Percentiles rank a stretch among this genome's conserved stretches.
These are phyloP conservation scores for Dipteronia dyeriana DNA, from an alignment of 345 rosid genomes.

Conservation along the genomic window DNA sequence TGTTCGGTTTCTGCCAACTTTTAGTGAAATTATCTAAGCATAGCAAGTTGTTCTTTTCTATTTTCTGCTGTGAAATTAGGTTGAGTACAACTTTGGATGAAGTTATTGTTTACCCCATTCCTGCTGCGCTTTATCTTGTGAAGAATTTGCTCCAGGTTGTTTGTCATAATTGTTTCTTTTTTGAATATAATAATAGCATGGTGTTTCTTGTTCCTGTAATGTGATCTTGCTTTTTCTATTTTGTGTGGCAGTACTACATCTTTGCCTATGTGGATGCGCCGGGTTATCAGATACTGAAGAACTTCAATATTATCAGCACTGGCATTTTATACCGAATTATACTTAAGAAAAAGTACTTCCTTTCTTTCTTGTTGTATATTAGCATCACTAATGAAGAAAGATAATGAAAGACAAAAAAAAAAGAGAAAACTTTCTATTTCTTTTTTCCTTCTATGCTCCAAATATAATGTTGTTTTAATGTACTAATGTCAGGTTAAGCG, in stretches of 20 bases:
- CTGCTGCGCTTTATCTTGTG: slow-evolving; percentile 89
- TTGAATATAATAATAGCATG: slow-evolving; percentile 1
- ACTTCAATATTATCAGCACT: slow-evolving; percentile 91
- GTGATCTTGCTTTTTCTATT: slow-evolving; percentile 16
- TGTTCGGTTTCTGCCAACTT: not conserved
- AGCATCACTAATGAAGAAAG: not conserved
- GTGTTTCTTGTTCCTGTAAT: slow-evolving; percentile 12
- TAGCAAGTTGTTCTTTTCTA: not conserved
- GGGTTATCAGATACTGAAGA: slow-evolving; percentile 97
- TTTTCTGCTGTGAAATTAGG: slow-evolving; percentile 45
- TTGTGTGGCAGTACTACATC: slow-evolving; percentile 81
- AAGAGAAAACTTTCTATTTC: not conserved
- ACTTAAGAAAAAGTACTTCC: slow-evolving; percentile 81
- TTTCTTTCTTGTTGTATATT: not conserved
- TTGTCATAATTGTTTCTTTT: slow-evolving; percentile 14
- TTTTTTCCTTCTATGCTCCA: not conserved
- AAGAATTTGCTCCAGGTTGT: slow-evolving; percentile 95
- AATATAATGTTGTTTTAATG: not conserved
- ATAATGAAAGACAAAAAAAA: not conserved
- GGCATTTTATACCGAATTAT: slow-evolving; percentile 89
- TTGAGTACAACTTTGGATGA: slow-evolving; percentile 84
- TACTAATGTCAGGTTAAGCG: slow-evolving; percentile 68
- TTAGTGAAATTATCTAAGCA: not conserved
- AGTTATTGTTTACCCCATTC: slow-evolving; percentile 89
- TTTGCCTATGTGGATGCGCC: slow-evolving; percentile 98